A percentile compares a stretch with the other conserved stretches of the same genome.
These are phyloP conservation scores for Ustilago bromivora DNA, from an alignment of 1,284 basidiomycete genomes.

Conservation along the genomic window DNA sequence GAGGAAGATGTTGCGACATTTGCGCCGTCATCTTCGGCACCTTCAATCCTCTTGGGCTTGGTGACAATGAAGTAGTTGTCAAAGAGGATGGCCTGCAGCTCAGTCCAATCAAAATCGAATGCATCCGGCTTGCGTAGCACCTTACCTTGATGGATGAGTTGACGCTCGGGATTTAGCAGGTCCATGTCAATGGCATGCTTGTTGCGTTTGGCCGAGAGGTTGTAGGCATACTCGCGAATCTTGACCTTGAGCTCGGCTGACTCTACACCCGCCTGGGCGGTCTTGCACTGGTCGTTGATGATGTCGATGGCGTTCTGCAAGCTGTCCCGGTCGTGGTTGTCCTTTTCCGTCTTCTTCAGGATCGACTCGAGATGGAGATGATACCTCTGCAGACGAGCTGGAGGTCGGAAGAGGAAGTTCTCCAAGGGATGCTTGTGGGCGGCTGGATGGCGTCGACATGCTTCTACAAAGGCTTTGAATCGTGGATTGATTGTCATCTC, in stretches of 20 bases:
- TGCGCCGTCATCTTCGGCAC: conserved; percentile 33
- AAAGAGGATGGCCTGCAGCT: conserved; percentile 63
- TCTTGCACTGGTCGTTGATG: conserved; percentile 66
- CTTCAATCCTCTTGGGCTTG: conserved; percentile 54
- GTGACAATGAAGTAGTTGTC: conserved; percentile 67
- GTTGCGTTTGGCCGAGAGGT: conserved; percentile 58
- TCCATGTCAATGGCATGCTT: conserved; percentile 61
- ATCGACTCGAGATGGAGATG: conserved; percentile 88
- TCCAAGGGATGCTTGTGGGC: conserved; percentile 85
- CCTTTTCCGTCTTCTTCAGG: conserved; percentile 70
- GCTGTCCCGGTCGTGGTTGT: conserved; percentile 55
- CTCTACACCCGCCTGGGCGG: conserved; percentile 63
- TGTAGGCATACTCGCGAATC: conserved; percentile 61
- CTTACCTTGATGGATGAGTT: conserved; percentile 59
- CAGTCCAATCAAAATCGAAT: conserved; percentile 68
- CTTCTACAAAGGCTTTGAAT: conserved; percentile 88
- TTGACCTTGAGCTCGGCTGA: conserved; percentile 63
- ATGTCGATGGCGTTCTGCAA: conserved; percentile 61
- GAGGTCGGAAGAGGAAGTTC: conserved; percentile 85
- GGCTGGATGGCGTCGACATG: conserved; percentile 77
- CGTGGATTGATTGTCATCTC: conserved; percentile 84
- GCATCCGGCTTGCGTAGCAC: conserved; percentile 66
- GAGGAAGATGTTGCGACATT: conserved; percentile 31
- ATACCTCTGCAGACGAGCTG: conserved; percentile 90
- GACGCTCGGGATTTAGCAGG: conserved; percentile 59